phyloP scores from a whole-genome alignment of 2,329 filamentous ascomycete species.

The Aureobasidium namibiae region DNA sequence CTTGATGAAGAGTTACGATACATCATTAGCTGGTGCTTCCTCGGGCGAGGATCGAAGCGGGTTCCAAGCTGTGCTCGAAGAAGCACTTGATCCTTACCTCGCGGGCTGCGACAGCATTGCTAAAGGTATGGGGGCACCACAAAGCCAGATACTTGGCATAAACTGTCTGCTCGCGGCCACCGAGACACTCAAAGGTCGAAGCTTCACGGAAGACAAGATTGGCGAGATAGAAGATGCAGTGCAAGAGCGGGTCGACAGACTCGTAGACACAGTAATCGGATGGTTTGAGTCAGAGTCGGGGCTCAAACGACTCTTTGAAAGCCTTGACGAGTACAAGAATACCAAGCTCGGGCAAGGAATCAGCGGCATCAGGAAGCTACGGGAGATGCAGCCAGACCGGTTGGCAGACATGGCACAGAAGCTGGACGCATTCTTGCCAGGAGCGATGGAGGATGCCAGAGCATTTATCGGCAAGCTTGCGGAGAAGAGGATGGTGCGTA shows the following conservation, averaged over 20 bases:
- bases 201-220: conserved; percentile 54
- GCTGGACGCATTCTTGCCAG: conserved; percentile 85
- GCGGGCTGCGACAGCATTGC: conserved; percentile 64
- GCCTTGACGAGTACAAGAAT: conserved; percentile 40
- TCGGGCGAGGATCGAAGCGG: conserved; percentile 44
- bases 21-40: conserved; percentile 55
- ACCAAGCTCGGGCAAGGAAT: conserved; percentile 21
- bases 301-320: conserved; percentile 54
- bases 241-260: conserved; percentile 32
- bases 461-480: conserved; percentile 69
- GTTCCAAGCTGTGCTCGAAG: conserved; percentile 66
- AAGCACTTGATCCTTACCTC: conserved; percentile 81
- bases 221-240: conserved; percentile 22
- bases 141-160: conserved; percentile 57
- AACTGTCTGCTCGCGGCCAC: conserved; percentile 61
- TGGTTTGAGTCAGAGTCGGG: conserved; percentile 73
- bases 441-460: conserved; percentile 83
- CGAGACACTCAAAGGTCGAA: conserved; percentile 48
- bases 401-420: conserved; percentile 64
- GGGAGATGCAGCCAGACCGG: conserved; percentile 50
- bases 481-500: conserved; percentile 61
- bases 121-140: conserved; percentile 50
- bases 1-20: conserved; percentile 81
- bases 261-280: conserved; percentile 49
- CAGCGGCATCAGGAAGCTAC: conserved; percentile 39